Evolutionary conservation across 345 rosid species (phyloP).

Genomic region (Eucalyptus curtisii): DNA sequence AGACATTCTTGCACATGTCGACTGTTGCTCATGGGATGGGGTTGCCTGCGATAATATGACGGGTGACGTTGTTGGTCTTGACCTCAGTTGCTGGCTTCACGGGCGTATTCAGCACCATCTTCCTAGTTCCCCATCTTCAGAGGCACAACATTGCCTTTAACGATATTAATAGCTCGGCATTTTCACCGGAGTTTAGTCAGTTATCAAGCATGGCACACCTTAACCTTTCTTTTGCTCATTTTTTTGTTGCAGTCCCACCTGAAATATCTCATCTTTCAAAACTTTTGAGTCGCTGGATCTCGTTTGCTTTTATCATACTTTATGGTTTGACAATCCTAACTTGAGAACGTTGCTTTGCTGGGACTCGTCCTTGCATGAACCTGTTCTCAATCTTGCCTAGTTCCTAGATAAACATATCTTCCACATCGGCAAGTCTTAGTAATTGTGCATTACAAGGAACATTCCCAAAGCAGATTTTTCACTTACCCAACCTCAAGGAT

Average conservation of each 20-base stretch:
- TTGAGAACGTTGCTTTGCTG: not conserved
- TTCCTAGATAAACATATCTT: not conserved
- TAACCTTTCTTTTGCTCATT: not conserved
- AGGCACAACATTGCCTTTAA: not conserved
- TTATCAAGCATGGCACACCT: not conserved
- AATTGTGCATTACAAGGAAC: not conserved
- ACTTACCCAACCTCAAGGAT: not conserved
- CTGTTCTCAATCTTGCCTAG: not conserved
- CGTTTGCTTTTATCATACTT: not conserved
- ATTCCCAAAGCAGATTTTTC: not conserved
- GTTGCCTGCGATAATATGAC: not conserved
- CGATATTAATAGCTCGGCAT: not conserved
- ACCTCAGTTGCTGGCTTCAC: not conserved
- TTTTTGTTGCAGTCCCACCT: not conserved
- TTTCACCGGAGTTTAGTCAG: not conserved
- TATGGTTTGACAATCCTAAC: not conserved
- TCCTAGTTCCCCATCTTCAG: not conserved
- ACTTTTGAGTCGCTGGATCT: not conserved
- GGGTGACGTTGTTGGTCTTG: constrained; percentile 9
- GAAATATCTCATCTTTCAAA: not conserved
- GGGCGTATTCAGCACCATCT: not conserved
- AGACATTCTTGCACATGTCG: not conserved
- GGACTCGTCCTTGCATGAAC: not conserved
- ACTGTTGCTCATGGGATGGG: constrained; percentile 17
- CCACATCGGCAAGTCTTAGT: not conserved